These are phyloP conservation scores for Botrytis galanthina DNA, from an alignment of 2,329 filamentous ascomycete species.

Conservation along the genomic window DNA sequence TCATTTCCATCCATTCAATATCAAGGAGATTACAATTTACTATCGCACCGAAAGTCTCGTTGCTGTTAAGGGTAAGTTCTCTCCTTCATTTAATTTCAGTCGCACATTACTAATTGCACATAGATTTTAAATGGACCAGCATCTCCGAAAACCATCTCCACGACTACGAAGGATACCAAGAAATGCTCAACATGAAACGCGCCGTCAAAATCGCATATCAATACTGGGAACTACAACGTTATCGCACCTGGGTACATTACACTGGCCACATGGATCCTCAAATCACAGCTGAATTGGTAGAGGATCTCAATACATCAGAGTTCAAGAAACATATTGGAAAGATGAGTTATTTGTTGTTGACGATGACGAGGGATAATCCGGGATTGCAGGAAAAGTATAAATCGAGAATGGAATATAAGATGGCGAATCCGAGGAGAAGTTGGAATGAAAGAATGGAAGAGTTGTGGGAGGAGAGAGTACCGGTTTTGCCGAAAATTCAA, in stretches of 20 bases:
- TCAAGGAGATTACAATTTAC: background rate
- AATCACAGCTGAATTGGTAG: background rate
- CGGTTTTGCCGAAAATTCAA: background rate
- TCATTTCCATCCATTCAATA: background rate
- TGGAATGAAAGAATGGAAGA: background rate
- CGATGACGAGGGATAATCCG: background rate
- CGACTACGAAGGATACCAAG: background rate
- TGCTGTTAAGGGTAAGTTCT: background rate
- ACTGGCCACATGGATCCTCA: background rate
- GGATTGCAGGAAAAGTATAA: background rate
- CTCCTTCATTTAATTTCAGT: background rate
- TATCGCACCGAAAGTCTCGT: background rate
- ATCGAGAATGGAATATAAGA: background rate
- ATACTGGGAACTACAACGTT: background rate
- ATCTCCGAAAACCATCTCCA: background rate
- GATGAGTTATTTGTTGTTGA: background rate
- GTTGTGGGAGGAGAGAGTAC: background rate
- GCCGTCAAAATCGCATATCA: background rate
- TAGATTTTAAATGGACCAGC: background rate
- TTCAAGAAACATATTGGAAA: background rate
- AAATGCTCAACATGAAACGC: constrained; percentile 1
- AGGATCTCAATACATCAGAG: background rate
- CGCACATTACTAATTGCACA: background rate
- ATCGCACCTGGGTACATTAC: background rate
- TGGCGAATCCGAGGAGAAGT: background rate